These are phyloP conservation scores for Aspergillus coremiiformis DNA, from an alignment of 495 filamentous ascomycete genomes.

Conservation along the genomic window DNA sequence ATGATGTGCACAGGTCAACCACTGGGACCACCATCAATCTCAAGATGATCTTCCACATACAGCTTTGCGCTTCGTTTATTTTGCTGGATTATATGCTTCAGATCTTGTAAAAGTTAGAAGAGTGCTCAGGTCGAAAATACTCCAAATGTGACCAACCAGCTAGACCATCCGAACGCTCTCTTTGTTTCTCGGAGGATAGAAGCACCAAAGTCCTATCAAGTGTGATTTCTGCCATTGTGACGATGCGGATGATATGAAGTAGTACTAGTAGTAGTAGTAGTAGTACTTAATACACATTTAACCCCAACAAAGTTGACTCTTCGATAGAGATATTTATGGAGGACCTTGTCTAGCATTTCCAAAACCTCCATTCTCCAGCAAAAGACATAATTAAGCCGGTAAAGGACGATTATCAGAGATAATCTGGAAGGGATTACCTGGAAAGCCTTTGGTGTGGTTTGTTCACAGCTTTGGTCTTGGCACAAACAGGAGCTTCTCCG, in stretches of 20 bases:
- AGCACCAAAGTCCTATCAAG: slow-evolving; percentile 33
- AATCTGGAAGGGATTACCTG: neutral
- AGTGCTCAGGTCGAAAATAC: slow-evolving; percentile 3
- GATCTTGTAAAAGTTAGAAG: slow-evolving; percentile 33
- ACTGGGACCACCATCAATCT: neutral
- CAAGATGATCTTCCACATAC: slow-evolving; percentile 30
- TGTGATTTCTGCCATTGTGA: slow-evolving; percentile 31
- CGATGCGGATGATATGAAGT: neutral
- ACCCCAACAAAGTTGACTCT: neutral
- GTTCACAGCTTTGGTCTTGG: neutral
- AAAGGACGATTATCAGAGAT: neutral
- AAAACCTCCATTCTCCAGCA: neutral
- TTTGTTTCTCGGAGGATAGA: slow-evolving; percentile 47
- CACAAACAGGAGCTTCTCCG: slow-evolving; percentile 6
- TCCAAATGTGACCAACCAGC: slow-evolving; percentile 33
- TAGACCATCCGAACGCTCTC: slow-evolving; percentile 45
- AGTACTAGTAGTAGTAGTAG: too few species aligned
- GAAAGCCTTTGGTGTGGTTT: slow-evolving; percentile 5
- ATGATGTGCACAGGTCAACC: slow-evolving; percentile 13
- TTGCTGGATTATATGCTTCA: slow-evolving; percentile 57
- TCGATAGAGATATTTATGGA: neutral
- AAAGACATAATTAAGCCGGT: neutral
- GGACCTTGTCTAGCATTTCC: neutral
- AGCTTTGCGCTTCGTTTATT: slow-evolving; percentile 50
- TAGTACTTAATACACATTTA: neutral